These are phyloP conservation scores for Vigna nakashimae DNA, from an alignment of 306 rosid genomes.

Conservation along the genomic window DNA sequence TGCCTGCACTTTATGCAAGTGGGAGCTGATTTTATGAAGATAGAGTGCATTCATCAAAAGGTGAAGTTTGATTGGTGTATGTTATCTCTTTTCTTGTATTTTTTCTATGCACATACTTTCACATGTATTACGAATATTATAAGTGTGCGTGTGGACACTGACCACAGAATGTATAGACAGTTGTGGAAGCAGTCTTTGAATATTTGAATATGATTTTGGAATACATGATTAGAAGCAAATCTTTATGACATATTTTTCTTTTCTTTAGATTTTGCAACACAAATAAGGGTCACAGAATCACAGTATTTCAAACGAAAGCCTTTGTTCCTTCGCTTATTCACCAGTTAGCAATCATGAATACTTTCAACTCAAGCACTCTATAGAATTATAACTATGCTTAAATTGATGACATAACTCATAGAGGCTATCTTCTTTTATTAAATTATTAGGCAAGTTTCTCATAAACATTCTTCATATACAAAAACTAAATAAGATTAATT, in stretches of 20 bases:
- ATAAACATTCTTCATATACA: too few relatives aligned
- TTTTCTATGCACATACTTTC: slow-evolving; percentile 37
- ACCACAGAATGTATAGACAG: slow-evolving; percentile 33
- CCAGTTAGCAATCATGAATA: slow-evolving; percentile 35
- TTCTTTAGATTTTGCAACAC: neutral
- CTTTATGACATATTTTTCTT: neutral
- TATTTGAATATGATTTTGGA: slow-evolving; percentile 26
- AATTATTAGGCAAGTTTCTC: too few relatives aligned
- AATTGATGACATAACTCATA: neutral
- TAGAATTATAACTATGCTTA: neutral
- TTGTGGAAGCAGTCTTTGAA: slow-evolving; percentile 34
- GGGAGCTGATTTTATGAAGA: slow-evolving; percentile 34
- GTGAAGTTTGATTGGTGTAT: slow-evolving; percentile 43
- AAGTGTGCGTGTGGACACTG: slow-evolving; percentile 42
- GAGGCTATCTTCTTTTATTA: slow-evolving; percentile 3
- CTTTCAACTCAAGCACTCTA: slow-evolving; percentile 43
- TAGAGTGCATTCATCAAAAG: slow-evolving; percentile 71
- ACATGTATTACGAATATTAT: slow-evolving; percentile 44
- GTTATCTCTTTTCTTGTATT: slow-evolving; percentile 5
- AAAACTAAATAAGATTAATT: too few relatives aligned
- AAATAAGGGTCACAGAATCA: slow-evolving; percentile 1
- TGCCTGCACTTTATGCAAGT: slow-evolving; percentile 61
- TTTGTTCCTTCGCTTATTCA: slow-evolving; percentile 33
- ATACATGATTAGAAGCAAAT: slow-evolving; percentile 14
- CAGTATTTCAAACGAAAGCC: slow-evolving; percentile 40